A percentile compares a stretch with the other conserved stretches of the same genome.
These are phyloP conservation scores for Mortierella sp. DNA, from an alignment of 371 early-diverging fungal genomes.

Conservation along the genomic window DNA sequence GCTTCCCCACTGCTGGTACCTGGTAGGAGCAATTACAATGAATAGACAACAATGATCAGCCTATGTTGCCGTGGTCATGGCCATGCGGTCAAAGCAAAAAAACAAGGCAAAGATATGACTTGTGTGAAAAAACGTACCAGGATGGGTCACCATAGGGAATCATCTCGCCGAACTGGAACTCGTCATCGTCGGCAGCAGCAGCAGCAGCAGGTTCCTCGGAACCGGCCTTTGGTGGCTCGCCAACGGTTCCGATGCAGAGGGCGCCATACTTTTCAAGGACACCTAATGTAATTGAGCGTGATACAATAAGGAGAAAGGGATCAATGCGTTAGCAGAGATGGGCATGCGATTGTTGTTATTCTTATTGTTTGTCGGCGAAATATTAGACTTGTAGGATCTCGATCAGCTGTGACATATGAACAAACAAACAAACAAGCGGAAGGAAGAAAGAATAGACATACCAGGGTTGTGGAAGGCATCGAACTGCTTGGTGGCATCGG, in stretches of 20 bases:
- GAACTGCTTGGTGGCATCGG: slow-evolving; percentile 92
- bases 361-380: background rate
- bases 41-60: background rate
- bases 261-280: slow-evolving; percentile 72
- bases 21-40: background rate
- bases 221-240: slow-evolving; percentile 56
- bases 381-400: background rate
- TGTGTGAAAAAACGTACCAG: slow-evolving; percentile 61
- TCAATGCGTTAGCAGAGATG: background rate
- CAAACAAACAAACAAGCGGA: background rate
- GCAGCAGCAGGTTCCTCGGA: slow-evolving; percentile 31
- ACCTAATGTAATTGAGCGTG: slow-evolving; percentile 21
- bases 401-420: background rate
- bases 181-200: slow-evolving; percentile 41
- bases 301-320: background rate
- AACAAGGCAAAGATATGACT: background rate
- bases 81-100: background rate
- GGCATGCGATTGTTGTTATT: background rate
- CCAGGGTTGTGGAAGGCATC: slow-evolving; percentile 83
- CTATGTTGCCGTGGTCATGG: background rate
- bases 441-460: slow-evolving; percentile 9
- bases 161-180: slow-evolving; percentile 79
- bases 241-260: slow-evolving; percentile 71
- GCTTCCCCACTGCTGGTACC: slow-evolving; percentile 80
- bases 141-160: slow-evolving; percentile 89